These are phyloP conservation scores for Fonsecaea nubica DNA, from an alignment of 2,329 filamentous ascomycete genomes.

Conservation along the genomic window DNA sequence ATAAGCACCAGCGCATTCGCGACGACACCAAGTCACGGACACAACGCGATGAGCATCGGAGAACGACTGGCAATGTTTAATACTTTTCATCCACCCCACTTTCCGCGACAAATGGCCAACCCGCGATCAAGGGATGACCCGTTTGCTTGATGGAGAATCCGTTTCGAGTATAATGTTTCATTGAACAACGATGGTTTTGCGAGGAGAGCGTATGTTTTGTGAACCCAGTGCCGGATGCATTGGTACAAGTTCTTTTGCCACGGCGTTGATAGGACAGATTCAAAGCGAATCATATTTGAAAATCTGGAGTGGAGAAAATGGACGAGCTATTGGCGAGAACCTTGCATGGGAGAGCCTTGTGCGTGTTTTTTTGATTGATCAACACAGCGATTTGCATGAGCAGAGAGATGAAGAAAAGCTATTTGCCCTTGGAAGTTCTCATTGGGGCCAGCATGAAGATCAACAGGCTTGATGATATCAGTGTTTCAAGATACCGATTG, in stretches of 20 bases:
- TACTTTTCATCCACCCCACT: slow-evolving; percentile 34
- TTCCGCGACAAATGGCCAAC: slow-evolving; percentile 22
- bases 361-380: slow-evolving; percentile 4
- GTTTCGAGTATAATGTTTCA: neutral
- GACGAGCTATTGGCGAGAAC: slow-evolving; percentile 4
- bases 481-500: slow-evolving; percentile 13
- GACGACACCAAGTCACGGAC: slow-evolving; percentile 31
- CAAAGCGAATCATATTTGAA: slow-evolving; percentile 9
- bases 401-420: slow-evolving; percentile 8
- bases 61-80: slow-evolving; percentile 36
- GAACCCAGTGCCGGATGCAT: neutral
- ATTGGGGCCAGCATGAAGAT: slow-evolving; percentile 16
- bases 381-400: slow-evolving; percentile 9
- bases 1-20: slow-evolving; percentile 41
- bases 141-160: slow-evolving; percentile 25
- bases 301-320: slow-evolving; percentile 1
- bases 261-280: slow-evolving; percentile 9
- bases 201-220: neutral
- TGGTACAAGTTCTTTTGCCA: slow-evolving; percentile 11
- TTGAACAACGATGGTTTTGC: neutral
- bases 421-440: slow-evolving; percentile 7
- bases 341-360: neutral
- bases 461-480: slow-evolving; percentile 19
- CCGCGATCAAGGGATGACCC: slow-evolving; percentile 32
- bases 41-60: slow-evolving; percentile 36